Percentiles rank a stretch among this genome's conserved stretches.
Conservation (phyloP, 495 filamentous ascomycete genomes). For the Hypoxylon cercidicola region DNA sequence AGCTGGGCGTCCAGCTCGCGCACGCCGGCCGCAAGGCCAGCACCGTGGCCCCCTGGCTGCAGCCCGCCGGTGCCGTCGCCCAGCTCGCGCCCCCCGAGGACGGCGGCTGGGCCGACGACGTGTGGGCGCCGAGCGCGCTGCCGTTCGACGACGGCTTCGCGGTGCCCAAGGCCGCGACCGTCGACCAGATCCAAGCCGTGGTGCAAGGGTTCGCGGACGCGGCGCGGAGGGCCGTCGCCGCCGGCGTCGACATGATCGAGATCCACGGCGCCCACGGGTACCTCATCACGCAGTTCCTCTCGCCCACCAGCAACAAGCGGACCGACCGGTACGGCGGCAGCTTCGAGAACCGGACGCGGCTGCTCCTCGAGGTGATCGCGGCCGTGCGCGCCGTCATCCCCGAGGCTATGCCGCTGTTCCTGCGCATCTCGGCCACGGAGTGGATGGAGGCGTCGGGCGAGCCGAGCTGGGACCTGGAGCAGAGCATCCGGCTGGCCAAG, state of each 20-base stretch:
- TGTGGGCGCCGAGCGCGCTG: conserved; percentile 60
- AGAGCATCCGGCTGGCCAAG: conserved; percentile 70
- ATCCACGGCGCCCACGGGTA: conserved; percentile 74
- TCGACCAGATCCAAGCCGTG: conserved; percentile 70
- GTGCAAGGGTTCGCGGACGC: conserved; percentile 69
- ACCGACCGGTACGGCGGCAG: conserved; percentile 67
- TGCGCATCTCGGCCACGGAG: conserved; percentile 77
- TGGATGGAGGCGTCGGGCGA: conserved; percentile 68
- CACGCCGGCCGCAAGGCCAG: conserved; percentile 81
- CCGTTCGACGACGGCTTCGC: conserved; percentile 58
- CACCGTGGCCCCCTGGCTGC: conserved; percentile 70
- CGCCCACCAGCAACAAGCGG: conserved; percentile 67
- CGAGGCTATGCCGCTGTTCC: conserved; percentile 68
- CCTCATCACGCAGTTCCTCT: conserved; percentile 70
- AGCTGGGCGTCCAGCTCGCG: conserved; percentile 76
- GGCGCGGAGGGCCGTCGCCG: conserved; percentile 68
- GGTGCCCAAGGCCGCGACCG: conserved; percentile 66
- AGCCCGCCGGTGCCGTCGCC: conserved; percentile 22
- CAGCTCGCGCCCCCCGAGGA: conserved; percentile 60
- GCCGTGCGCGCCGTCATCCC: conserved; percentile 49
- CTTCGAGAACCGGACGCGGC: conserved; percentile 65
- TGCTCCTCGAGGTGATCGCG: conserved; percentile 36
- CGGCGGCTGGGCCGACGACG: conserved; percentile 75
- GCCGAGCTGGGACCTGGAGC: conserved; percentile 72
- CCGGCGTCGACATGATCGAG: conserved; percentile 76